Base-by-base conservation (phyloP, 352 stramenopile genomes). In the Phytopythium montanum region DNA sequence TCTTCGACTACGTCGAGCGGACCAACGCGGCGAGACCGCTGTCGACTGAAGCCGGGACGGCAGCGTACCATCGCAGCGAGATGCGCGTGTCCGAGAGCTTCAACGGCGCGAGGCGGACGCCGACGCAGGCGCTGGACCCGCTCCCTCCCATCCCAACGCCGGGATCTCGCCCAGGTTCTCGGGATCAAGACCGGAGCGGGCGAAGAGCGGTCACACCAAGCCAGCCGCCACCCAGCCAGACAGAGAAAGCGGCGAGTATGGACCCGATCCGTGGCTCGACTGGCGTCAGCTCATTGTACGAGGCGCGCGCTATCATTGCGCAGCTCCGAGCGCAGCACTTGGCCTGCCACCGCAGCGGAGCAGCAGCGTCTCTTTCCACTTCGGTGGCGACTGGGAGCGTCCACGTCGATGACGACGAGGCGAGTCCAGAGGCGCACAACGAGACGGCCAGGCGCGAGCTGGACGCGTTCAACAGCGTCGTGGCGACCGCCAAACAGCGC, bases 1-100 rank as follows among this genome's bases (percentile, higher is more conserved):
- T 80, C 14, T 90, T 92, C 44, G 62, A 74, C 45, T 68, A 73
- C 39, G 79, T 92, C 38, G 73, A 88, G 62, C 57, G 54, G 28
- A 36, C 52, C 3, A 58, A 58, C 33, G 23, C 38, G 7, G n/a
- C 7, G 3, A 21, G 13, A 23, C 34, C 44, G 38, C 45, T 21
- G 14, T 19, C 28, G 8, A 2, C 6, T 38, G 41, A 44, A 58
- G 26, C 25, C 57, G 21, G 29, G 19, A 12, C 19, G 7, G 38
- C 28, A 14, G 25, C 44, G 29, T 3, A 26, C 42, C 10, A 33
- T 19, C 18, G 55, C 38, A 28, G 41, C 50, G 18, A 66, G 6
- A 28, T 46, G 23, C 44, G 45, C 8, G 55, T 78, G 7, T 70
- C 68, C 23, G 59, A 65, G 39, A 82, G 67, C 45, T 82, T 79